Evolutionary conservation across 805 yeast genomes (phyloP).

Genomic region (Tetrapisispora taiwanensis): DNA sequence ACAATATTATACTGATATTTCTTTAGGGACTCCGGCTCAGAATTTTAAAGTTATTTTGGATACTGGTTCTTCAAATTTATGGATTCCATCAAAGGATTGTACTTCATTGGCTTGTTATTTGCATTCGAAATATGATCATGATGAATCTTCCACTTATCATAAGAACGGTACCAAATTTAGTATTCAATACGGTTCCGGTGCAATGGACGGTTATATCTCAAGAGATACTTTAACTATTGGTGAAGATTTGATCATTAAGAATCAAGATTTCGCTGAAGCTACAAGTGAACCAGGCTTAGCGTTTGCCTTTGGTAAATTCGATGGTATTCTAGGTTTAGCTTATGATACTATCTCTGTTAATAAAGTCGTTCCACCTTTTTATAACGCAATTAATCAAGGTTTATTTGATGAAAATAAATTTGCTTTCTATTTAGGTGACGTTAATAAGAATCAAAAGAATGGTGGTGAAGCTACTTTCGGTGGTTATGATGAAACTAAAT

Average conservation of each 20-base stretch:
- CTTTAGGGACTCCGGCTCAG: constrained; percentile 90
- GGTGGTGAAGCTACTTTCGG: constrained; percentile 96
- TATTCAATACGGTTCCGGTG: constrained; percentile 87
- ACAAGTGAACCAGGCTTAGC: constrained; percentile 96
- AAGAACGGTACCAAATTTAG: constrained; percentile 79
- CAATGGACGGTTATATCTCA: constrained; percentile 85
- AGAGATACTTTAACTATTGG: constrained; percentile 77
- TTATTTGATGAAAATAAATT: constrained; percentile 77
- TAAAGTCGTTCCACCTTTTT: constrained; percentile 85
- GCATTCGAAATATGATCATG: constrained; percentile 85
- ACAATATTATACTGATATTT: constrained; percentile 88
- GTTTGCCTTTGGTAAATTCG: constrained; percentile 97
- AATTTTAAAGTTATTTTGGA: constrained; percentile 87
- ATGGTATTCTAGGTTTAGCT: constrained; percentile 92
- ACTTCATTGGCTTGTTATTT: constrained; percentile 90
- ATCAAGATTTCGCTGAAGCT: constrained; percentile 94
- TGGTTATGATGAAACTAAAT: constrained; percentile 73
- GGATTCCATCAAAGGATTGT: constrained; percentile 91
- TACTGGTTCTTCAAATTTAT: constrained; percentile 92
- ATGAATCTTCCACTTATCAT: constrained; percentile 70
- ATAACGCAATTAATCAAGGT: constrained; percentile 76
- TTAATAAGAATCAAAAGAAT: constrained; percentile 46
- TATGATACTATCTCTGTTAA: constrained; percentile 86
- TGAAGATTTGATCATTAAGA: constrained; percentile 54
- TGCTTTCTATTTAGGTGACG: constrained; percentile 87